A percentile compares a stretch with the other conserved stretches of the same genome.
phyloP scores from a whole-genome alignment of 2,329 filamentous ascomycete genomes.

The Phialophora macrospora region DNA sequence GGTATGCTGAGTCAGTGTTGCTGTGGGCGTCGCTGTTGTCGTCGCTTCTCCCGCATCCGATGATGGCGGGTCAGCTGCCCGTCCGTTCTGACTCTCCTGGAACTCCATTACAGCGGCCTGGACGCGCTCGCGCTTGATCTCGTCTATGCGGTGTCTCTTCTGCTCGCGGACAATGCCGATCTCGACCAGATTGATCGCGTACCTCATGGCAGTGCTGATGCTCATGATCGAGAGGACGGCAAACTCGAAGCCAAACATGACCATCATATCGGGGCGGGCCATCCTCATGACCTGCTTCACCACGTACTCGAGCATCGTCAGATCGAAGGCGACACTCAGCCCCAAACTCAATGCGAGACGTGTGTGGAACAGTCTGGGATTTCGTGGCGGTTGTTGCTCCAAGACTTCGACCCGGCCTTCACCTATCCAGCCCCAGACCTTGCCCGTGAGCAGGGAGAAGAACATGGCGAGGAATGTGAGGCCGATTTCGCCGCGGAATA shows the following conservation, averaged over 20 bases:
- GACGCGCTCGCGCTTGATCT: slow-evolving; percentile 65
- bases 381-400: slow-evolving; percentile 91
- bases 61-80: slow-evolving; percentile 54
- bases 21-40: slow-evolving; percentile 14
- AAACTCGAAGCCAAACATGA: slow-evolving; percentile 99
- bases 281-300: slow-evolving; percentile 82
- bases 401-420: slow-evolving; percentile 92
- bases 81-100: slow-evolving; percentile 22
- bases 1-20: slow-evolving; percentile 30
- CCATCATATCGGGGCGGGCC: slow-evolving; percentile 97
- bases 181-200: slow-evolving; percentile 78
- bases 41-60: slow-evolving; percentile 57
- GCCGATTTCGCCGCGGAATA: slow-evolving; percentile 92
- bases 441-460: slow-evolving; percentile 85
- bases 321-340: slow-evolving; percentile 78
- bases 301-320: slow-evolving; percentile 79
- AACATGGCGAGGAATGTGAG: slow-evolving; percentile 98
- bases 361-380: slow-evolving; percentile 84
- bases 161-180: slow-evolving; percentile 75
- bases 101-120: slow-evolving; percentile 34
- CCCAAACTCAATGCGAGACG: slow-evolving; percentile 78
- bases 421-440: slow-evolving; percentile 98
- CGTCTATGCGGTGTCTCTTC: slow-evolving; percentile 69
- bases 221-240: slow-evolving; percentile 83
- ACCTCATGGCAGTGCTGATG: slow-evolving; percentile 76